These are phyloP conservation scores for Epichloe uncinata DNA, from an alignment of 2,329 filamentous ascomycete species.

Conservation along the genomic window DNA sequence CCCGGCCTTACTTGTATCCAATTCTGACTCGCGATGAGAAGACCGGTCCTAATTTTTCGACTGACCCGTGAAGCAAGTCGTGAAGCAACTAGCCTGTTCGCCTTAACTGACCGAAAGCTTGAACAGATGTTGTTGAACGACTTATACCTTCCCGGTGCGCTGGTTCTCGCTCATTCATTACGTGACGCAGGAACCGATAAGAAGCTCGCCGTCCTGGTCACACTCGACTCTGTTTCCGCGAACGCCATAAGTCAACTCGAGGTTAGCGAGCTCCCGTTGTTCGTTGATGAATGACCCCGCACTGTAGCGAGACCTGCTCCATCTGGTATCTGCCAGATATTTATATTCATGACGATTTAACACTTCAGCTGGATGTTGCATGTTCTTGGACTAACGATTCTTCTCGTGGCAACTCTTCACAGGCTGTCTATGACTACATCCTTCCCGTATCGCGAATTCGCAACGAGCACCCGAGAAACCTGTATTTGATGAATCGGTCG, in stretches of 20 bases:
- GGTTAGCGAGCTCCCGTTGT: conserved; percentile 30
- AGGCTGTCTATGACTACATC: conserved; percentile 79
- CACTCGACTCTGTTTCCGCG: conserved; percentile 61
- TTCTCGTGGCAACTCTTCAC: background rate
- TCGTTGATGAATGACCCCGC: background rate
- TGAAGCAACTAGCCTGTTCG: background rate
- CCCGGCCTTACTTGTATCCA: background rate
- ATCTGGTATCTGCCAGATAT: too few species aligned
- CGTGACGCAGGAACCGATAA: conserved; percentile 79
- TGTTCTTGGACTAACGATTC: background rate
- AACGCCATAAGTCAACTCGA: conserved; percentile 68
- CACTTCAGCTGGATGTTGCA: too few species aligned
- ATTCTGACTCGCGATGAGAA: background rate
- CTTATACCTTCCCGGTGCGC: conserved; percentile 81
- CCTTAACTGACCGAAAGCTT: background rate
- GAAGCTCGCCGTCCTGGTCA: conserved; percentile 75
- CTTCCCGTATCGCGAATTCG: conserved; percentile 71
- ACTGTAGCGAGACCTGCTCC: background rate
- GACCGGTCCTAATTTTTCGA: background rate
- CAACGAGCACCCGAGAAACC: conserved; percentile 66
- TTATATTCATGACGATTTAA: background rate
- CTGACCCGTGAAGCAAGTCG: background rate
- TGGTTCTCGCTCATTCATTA: conserved; percentile 87
- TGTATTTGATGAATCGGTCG: conserved; percentile 80
- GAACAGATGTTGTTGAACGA: conserved; percentile 80